Conservation (phyloP, 768 basidiomycete genomes). For the Tulasnella sp. region DNA sequence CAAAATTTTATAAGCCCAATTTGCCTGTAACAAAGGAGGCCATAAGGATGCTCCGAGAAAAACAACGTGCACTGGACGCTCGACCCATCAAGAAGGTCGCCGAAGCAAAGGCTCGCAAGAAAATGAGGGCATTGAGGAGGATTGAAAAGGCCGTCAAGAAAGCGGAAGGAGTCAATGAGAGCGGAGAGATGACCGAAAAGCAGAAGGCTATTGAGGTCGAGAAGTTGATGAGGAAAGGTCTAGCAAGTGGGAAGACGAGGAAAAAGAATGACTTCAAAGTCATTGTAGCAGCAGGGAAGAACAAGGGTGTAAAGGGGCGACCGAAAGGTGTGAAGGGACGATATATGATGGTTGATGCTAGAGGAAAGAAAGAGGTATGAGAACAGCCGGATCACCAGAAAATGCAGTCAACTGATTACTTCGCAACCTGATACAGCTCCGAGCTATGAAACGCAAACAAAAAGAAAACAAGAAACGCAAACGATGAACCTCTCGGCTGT, state of each 20-base stretch:
- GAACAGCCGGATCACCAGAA: too few species aligned
- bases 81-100: slow-evolving; percentile 98
- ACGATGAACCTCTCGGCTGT: too few species aligned
- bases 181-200: slow-evolving; percentile 80
- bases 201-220: slow-evolving; percentile 92
- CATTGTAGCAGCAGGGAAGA: slow-evolving; percentile 82
- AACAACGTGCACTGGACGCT: slow-evolving; percentile 87
- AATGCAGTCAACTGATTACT: too few species aligned
- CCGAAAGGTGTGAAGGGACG: slow-evolving; percentile 94
- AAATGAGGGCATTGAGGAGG: slow-evolving; percentile 70
- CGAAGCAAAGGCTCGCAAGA: slow-evolving; percentile 96
- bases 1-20: slow-evolving; percentile 84
- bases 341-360: slow-evolving; percentile 85
- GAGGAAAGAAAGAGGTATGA: slow-evolving; percentile 88
- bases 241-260: slow-evolving; percentile 48
- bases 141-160: slow-evolving; percentile 91
- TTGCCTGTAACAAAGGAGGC: slow-evolving; percentile 97
- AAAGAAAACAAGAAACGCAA: slow-evolving; percentile 44
- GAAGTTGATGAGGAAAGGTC: slow-evolving; percentile 70
- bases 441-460: slow-evolving; percentile 68
- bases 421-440: too few species aligned
- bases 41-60: slow-evolving; percentile 65
- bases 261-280: slow-evolving; percentile 66
- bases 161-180: slow-evolving; percentile 83
- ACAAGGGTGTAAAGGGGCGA: slow-evolving; percentile 80